Evolutionary conservation across 208 protist species (phyloP).

Genomic region (Phytomonas francai): DNA sequence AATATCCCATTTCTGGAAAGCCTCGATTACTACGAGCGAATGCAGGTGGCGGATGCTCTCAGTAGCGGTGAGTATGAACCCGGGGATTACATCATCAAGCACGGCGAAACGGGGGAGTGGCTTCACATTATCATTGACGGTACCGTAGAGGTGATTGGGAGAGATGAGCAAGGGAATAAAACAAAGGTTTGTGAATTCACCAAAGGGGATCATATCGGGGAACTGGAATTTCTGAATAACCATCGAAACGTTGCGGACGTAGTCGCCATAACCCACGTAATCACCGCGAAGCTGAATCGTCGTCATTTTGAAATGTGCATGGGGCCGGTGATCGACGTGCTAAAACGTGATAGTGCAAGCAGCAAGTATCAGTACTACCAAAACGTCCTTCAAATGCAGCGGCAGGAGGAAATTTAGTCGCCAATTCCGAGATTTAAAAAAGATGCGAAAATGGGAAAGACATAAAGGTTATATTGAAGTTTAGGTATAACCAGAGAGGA

Average conservation of each 20-base stretch:
- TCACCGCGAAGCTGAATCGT: slow-evolving; percentile 84
- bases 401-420: slow-evolving; percentile 8
- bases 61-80: slow-evolving; percentile 67
- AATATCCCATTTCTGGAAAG: slow-evolving; percentile 73
- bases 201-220: slow-evolving; percentile 78
- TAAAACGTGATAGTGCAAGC: slow-evolving; percentile 68
- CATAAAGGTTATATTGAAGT: not conserved
- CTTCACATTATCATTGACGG: slow-evolving; percentile 88
- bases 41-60: slow-evolving; percentile 84
- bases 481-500: slow-evolving; percentile 17
- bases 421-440: not conserved
- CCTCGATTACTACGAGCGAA: slow-evolving; percentile 78
- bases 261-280: slow-evolving; percentile 63
- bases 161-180: slow-evolving; percentile 48
- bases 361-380: slow-evolving; percentile 91
- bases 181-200: slow-evolving; percentile 82
- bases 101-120: slow-evolving; percentile 84
- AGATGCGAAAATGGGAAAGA: not conserved
- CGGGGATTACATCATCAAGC: slow-evolving; percentile 85
- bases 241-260: slow-evolving; percentile 82
- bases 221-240: slow-evolving; percentile 89
- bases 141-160: slow-evolving; percentile 79
- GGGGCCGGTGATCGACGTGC: slow-evolving; percentile 82
- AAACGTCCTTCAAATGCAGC: slow-evolving; percentile 57
- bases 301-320: slow-evolving; percentile 91